A percentile compares a stretch with the other conserved stretches of the same genome.
These are phyloP conservation scores for Neurospora sp. DNA, from an alignment of 495 filamentous ascomycete species.

Conservation along the genomic window DNA sequence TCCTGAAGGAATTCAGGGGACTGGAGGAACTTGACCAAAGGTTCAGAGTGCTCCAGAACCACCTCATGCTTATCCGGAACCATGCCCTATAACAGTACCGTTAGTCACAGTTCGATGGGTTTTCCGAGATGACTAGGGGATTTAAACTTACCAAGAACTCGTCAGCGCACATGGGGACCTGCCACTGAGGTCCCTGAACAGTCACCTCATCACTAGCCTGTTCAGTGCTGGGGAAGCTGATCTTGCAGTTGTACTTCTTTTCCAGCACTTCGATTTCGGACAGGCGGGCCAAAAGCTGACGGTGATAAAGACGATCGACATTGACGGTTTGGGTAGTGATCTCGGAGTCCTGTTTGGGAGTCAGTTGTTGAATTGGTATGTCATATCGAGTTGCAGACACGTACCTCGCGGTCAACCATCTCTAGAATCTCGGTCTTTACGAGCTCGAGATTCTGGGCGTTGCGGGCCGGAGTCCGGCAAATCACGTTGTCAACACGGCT, in stretches of 20 bases:
- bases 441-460: slow-evolving; percentile 89
- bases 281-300: slow-evolving; percentile 80
- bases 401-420: slow-evolving; percentile 91
- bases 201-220: slow-evolving; percentile 92
- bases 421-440: slow-evolving; percentile 99
- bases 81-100: slow-evolving; percentile 53
- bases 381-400: slow-evolving; percentile 17
- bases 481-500: slow-evolving; percentile 99
- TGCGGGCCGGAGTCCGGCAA: slow-evolving; percentile 91
- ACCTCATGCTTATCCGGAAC: slow-evolving; percentile 93
- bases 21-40: slow-evolving; percentile 68
- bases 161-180: slow-evolving; percentile 91
- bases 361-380: not conserved
- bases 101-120: not conserved
- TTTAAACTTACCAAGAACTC: slow-evolving; percentile 63
- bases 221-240: slow-evolving; percentile 93
- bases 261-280: slow-evolving; percentile 86
- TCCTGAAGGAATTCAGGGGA: slow-evolving; percentile 67
- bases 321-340: slow-evolving; percentile 87
- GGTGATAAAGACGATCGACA: slow-evolving; percentile 91
- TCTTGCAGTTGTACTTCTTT: slow-evolving; percentile 98
- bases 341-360: slow-evolving; percentile 62
- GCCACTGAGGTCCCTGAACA: slow-evolving; percentile 92
- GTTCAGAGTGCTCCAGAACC: slow-evolving; percentile 60
- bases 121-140: not conserved